Base-by-base conservation (phyloP, 139 green algal genomes). In the Eudorina sp. region DNA sequence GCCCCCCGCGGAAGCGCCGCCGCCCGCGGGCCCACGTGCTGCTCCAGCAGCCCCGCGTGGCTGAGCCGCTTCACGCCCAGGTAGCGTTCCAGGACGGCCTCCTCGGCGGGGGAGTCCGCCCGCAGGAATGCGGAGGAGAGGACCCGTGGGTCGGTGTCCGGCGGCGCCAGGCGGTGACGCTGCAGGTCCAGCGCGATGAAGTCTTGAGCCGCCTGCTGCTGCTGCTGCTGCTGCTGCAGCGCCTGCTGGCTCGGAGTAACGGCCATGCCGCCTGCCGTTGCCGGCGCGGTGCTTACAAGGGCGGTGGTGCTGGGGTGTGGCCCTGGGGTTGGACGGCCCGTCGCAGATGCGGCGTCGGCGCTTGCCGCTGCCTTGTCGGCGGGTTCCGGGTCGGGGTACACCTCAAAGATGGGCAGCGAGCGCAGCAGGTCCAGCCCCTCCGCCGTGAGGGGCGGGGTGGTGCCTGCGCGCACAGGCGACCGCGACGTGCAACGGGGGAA, bases 351-450 rank as follows among this genome's bases (percentile, higher is more conserved):
- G 25, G 36, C 45, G 55, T 34, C n/a, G 4, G 23, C 16, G 13
- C n/a, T 74, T 60, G 64, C 60, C 68, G 70, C 60, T 34, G 3
- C 21, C 18, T 58, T 29, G 45, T 13, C 18, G 41, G 78, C 46
- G 77, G 48, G 45, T 40, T 66, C 23, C 83, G 82, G 21, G 66
- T 46, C 36, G 53, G 43, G 88, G 77, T 79, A 78, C 34, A 91
- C 83, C 77, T 95, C 94, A 83, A 91, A 97, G 34, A 96, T 92
- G 8, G 94, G 95, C 58, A 97, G 90, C 5, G 70, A 62, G 14
- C 86, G 77, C 23, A 97, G 87, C 48, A 93, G 40, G 3, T 74
- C 46, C 46, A 95, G 51, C 45, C 91, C 90, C 4, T 92, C 83
- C 23, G 80, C 73, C 0, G 53, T 53, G 2, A 91, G 40, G 53